These are phyloP conservation scores for Mycena olivaceomarginata DNA, from an alignment of 768 basidiomycete species.

Conservation along the genomic window DNA sequence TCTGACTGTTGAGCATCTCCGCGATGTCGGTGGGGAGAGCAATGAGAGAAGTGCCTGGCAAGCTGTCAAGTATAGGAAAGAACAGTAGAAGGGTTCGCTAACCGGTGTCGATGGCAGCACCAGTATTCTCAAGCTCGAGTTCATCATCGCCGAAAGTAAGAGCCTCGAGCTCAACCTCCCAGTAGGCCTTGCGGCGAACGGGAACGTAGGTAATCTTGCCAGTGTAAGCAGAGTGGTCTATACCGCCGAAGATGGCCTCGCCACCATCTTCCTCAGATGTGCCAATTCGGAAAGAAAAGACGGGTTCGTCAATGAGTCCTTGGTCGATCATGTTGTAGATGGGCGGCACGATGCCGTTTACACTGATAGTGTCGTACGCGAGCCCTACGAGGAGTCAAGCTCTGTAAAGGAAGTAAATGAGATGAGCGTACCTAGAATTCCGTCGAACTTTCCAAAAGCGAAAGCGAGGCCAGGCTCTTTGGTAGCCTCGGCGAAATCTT, in stretches of 20 bases:
- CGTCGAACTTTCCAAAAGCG: slow-evolving; percentile 92
- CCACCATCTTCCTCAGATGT: slow-evolving; percentile 92
- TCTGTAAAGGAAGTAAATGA: slow-evolving; percentile 1
- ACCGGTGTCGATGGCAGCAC: slow-evolving; percentile 95
- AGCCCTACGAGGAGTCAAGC: slow-evolving; percentile 86
- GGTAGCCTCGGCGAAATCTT: slow-evolving; percentile 96
- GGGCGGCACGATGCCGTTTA: slow-evolving; percentile 94
- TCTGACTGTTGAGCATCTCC: slow-evolving; percentile 97
- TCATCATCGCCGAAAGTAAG: slow-evolving; percentile 90
- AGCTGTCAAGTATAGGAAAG: slow-evolving; percentile 7
- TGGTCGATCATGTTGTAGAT: slow-evolving; percentile 96
- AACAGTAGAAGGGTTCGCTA: slow-evolving; percentile 25
- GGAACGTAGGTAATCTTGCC: slow-evolving; percentile 93
- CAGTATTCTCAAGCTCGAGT: slow-evolving; percentile 94
- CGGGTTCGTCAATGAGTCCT: slow-evolving; percentile 85
- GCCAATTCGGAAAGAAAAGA: slow-evolving; percentile 97
- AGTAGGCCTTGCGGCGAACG: slow-evolving; percentile 95
- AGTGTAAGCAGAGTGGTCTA: slow-evolving; percentile 84
- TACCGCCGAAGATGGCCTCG: slow-evolving; percentile 93
- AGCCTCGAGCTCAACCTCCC: slow-evolving; percentile 97
- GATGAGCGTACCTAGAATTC: not conserved
- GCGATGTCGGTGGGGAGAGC: slow-evolving; percentile 95
- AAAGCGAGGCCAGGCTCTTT: slow-evolving; percentile 98
- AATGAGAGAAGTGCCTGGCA: slow-evolving; percentile 90
- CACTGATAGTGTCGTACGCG: slow-evolving; percentile 95